These are phyloP conservation scores for Aspergillus wentii DNA, from an alignment of 495 filamentous ascomycete genomes.

Conservation along the genomic window DNA sequence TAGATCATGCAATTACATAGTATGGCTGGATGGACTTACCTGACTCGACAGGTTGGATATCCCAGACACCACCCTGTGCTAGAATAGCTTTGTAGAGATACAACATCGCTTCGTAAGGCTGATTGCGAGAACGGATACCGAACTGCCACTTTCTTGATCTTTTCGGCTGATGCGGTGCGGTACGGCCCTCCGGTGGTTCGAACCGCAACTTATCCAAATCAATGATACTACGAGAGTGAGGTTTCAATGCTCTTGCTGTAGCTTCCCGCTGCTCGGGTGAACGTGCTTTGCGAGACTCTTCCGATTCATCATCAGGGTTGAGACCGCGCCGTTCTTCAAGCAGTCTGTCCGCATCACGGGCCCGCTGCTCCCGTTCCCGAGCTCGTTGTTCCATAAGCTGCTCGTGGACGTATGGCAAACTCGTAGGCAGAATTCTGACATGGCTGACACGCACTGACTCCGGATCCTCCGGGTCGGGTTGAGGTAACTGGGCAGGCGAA, in stretches of 20 bases:
- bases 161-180: slow-evolving; percentile 53
- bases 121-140: slow-evolving; percentile 89
- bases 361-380: slow-evolving; percentile 33
- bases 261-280: slow-evolving; percentile 72
- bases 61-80: slow-evolving; percentile 86
- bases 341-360: slow-evolving; percentile 19
- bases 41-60: slow-evolving; percentile 41
- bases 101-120: slow-evolving; percentile 85
- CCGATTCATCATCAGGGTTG: slow-evolving; percentile 43
- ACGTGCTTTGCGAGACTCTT: slow-evolving; percentile 36
- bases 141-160: slow-evolving; percentile 92
- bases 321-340: slow-evolving; percentile 24
- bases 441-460: slow-evolving; percentile 56
- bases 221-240: slow-evolving; percentile 64
- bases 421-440: slow-evolving; percentile 85
- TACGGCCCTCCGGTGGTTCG: slow-evolving; percentile 63
- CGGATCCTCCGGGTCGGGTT: slow-evolving; percentile 23
- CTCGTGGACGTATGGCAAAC: slow-evolving; percentile 81
- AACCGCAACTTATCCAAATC: slow-evolving; percentile 50
- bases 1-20: not conserved
- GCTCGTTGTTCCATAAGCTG: slow-evolving; percentile 78
- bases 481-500: slow-evolving; percentile 18
- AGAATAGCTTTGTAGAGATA: slow-evolving; percentile 89
- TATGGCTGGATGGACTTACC: slow-evolving; percentile 14
- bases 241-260: slow-evolving; percentile 70